phyloP scores from a whole-genome alignment of 345 rosid species.

The Hevea brasiliensis region DNA sequence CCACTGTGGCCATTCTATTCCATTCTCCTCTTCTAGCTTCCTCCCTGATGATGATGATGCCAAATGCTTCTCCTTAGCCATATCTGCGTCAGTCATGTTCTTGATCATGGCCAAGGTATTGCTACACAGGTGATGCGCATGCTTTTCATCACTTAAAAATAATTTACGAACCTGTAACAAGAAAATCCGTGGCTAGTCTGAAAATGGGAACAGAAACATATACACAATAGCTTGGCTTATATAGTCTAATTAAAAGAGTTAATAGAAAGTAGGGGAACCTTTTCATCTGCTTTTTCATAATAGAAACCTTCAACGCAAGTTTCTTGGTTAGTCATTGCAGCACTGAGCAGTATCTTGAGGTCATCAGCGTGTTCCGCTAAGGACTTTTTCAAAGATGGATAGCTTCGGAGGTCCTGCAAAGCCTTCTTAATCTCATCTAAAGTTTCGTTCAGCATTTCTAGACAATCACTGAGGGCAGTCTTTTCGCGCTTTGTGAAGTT shows the following conservation, averaged over 20 bases:
- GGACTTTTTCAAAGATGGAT: conserved; percentile 25
- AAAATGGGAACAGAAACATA: neutral
- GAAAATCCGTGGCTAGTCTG: neutral
- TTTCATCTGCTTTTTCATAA: conserved; percentile 7
- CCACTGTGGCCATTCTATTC: conserved; percentile 23
- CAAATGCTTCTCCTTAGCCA: conserved; percentile 13
- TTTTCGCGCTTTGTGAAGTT: conserved; percentile 11
- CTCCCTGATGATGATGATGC: conserved; percentile 7
- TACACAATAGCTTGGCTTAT: too few species aligned
- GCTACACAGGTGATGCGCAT: conserved; percentile 32
- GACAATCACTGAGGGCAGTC: conserved; percentile 16
- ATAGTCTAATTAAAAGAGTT: too few species aligned
- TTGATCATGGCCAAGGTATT: conserved; percentile 37
- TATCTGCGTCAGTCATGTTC: conserved; percentile 40
- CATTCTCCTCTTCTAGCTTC: conserved; percentile 18
- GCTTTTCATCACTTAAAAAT: neutral
- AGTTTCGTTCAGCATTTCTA: conserved; percentile 13
- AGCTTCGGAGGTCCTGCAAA: neutral
- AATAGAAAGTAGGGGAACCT: conserved; percentile 3
- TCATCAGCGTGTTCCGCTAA: conserved; percentile 20
- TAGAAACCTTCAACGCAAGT: conserved; percentile 30
- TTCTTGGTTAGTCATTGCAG: conserved; percentile 26
- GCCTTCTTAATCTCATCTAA: conserved; percentile 16
- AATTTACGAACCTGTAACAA: conserved; percentile 13
- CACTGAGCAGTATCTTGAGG: conserved; percentile 24